A percentile compares a stretch with the other conserved stretches of the same genome.
phyloP scores from a whole-genome alignment of 139 green algal species.

The Chlamydomonas asymmetrica region DNA sequence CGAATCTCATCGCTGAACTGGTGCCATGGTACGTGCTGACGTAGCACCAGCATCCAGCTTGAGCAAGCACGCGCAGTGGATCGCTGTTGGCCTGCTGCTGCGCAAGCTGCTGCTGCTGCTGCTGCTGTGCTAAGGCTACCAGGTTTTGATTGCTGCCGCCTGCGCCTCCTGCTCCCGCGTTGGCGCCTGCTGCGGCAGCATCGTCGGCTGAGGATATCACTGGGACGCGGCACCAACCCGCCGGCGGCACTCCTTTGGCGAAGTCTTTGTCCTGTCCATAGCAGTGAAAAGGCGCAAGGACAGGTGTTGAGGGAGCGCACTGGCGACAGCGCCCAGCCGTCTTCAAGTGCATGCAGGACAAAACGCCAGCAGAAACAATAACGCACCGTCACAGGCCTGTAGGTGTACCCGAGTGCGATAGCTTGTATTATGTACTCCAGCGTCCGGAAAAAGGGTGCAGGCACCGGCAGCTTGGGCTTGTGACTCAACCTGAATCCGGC shows the following conservation, averaged over 20 bases:
- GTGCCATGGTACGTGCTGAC: not conserved
- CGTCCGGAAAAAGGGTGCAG: slow-evolving; percentile 20
- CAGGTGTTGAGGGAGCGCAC: no score
- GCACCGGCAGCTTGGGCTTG: not conserved
- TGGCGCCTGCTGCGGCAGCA: not conserved
- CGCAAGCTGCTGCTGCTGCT: not conserved
- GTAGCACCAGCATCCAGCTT: slow-evolving; percentile 5
- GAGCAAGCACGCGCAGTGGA: slow-evolving; percentile 6
- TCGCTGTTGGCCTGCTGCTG: not conserved
- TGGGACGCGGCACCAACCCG: slow-evolving; percentile 4
- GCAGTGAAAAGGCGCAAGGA: no score
- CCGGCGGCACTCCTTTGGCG: slow-evolving; percentile 16
- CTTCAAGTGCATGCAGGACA: no score
- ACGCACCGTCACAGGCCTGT: no score
- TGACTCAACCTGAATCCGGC: slow-evolving; percentile 3
- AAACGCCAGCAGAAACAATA: no score
- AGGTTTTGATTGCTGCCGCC: no score
- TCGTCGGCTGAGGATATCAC: not conserved
- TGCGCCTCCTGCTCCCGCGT: not conserved
- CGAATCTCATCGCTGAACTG: not conserved
- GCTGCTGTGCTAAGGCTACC: not conserved
- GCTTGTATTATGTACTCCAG: no score
- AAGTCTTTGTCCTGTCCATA: no score
- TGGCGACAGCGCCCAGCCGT: no score
- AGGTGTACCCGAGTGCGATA: no score